These are phyloP conservation scores for Codiaeum variegatum DNA, from an alignment of 441 rosid species.

Conservation along the genomic window DNA sequence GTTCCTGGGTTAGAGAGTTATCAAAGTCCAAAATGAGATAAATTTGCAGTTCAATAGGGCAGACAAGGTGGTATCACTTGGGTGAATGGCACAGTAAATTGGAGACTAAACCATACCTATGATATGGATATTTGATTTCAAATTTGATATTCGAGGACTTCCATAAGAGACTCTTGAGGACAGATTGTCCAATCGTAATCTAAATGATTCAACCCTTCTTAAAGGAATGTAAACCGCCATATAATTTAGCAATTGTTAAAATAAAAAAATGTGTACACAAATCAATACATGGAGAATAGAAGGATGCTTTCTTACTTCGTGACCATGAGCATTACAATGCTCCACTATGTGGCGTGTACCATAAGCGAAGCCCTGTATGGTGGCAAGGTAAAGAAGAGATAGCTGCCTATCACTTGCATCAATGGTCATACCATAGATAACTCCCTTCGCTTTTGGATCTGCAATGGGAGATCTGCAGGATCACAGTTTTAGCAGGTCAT, in stretches of 20 bases:
- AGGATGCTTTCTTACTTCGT: constrained; percentile 46
- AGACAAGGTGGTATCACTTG: background rate
- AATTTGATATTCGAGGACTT: background rate
- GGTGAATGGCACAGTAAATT: background rate
- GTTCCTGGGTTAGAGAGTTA: background rate
- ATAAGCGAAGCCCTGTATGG: constrained; percentile 83
- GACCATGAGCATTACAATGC: constrained; percentile 91
- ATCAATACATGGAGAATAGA: background rate
- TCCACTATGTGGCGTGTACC: constrained; percentile 91
- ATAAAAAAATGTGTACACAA: background rate
- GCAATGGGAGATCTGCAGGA: constrained; percentile 82
- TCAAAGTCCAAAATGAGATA: background rate
- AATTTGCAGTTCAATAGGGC: background rate
- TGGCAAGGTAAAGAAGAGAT: constrained; percentile 81
- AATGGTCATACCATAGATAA: constrained; percentile 70
- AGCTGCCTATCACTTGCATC: constrained; percentile 76
- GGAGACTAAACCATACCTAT: background rate
- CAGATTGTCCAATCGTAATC: background rate
- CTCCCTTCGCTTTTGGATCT: constrained; percentile 85
- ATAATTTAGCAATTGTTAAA: background rate
- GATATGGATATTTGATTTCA: too few relatives aligned
- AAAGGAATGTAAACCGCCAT: background rate
- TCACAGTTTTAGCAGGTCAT: constrained; percentile 22
- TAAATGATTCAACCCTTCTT: background rate
- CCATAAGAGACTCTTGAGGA: background rate